Base-by-base conservation (phyloP, 2,329 filamentous ascomycete genomes). In the Chaetomium sp. region DNA sequence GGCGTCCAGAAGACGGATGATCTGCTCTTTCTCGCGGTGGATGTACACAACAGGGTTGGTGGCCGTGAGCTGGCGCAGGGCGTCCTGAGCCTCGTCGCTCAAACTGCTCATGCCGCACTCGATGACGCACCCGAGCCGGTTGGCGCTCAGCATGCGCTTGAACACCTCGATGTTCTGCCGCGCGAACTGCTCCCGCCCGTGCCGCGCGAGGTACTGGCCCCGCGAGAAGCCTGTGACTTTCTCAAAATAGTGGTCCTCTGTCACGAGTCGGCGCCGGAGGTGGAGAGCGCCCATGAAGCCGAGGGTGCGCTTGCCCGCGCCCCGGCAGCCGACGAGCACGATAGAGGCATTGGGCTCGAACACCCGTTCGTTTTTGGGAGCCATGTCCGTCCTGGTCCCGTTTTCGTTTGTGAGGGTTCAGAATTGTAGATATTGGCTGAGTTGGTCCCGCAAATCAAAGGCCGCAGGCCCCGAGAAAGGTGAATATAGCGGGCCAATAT, bases 261-360 rank as follows among this genome's bases (percentile, higher is more conserved):
- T 87, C 49, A 89, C 77, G 5, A 89, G 75, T 45, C 84, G 81
- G 49, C 84, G 77, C 35, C 81, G 80, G 52, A 86, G 80, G 59
- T 86, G 81, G 48, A 83, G 84, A 1, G 86, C 86, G 11, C 85
- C 84, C 59, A 90, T 87, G 58, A 90, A 84, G 7, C 84, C 87
- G 33, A 90, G 73, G 14, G 85, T 87, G 41, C 84, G 82, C 68
- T 89, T 89, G 7, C 87, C 87, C 6, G 84, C 84, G 14, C 87
- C 86, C 37, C 84, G 81, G 58, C 87, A 84, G 32, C 87, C 87
- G 33, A 89, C 79, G 44, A 90, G 74, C 27, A 89, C 81, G 53
- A 90, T 81, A 1, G 86, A 87, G 8, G 85, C 82, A 69, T 86
- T 78, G 1, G 75, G 68, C 14, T 77, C 72, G 64, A 86, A 87